Base-by-base conservation (phyloP, 1,284 basidiomycete genomes). In the Peniophora sp. region DNA sequence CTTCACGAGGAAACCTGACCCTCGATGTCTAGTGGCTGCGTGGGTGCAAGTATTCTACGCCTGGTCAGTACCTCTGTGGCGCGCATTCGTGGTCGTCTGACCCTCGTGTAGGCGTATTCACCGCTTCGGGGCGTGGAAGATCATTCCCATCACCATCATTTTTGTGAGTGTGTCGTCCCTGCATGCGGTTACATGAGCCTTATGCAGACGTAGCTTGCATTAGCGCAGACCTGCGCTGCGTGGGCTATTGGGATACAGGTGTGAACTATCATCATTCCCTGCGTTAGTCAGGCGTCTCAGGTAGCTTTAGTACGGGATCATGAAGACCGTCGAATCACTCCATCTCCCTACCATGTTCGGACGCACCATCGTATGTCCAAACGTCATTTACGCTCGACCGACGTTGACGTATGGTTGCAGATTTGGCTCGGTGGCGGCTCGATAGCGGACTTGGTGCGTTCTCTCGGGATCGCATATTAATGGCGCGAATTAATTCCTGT, bases 1-100 rank as follows among this genome's bases (percentile, higher is more conserved):
- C 27, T n/a, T 24, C 12, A 8, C 22, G 32, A 63, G 61, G 51
- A n/a, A 17, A 35, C 12, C 24, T 3, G n/a, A 48, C 15, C 35
- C 27, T 32, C 27, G 27, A 32, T 12, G 15, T 41, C 6, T n/a
- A 41, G 39, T 41, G 6, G 39, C 39, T 15, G 20, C 39, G 9
- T 41, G 39, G 39, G 39, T 41, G 15, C 39, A 41, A 22, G 9
- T 41, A 41, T 41, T 41, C 15, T 41, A 41, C 39, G 39, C 39
- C 15, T 41, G 39, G 39, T 32, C 12, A 12, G 27, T 32, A 12
- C n/a, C n/a, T n/a, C n/a, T n/a, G n/a, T n/a, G n/a, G n/a, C n/a
- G n/a, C n/a, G n/a, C n/a, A 5, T 32, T 32, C 12, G 27, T 12
- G 27, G 12, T 5, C 12, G 5, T 32, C 12, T 32, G 27, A 32